A percentile compares a stretch with the other conserved stretches of the same genome.
phyloP scores from a whole-genome alignment of 352 stramenopile genomes.

The Pseudoperonospora humuli region DNA sequence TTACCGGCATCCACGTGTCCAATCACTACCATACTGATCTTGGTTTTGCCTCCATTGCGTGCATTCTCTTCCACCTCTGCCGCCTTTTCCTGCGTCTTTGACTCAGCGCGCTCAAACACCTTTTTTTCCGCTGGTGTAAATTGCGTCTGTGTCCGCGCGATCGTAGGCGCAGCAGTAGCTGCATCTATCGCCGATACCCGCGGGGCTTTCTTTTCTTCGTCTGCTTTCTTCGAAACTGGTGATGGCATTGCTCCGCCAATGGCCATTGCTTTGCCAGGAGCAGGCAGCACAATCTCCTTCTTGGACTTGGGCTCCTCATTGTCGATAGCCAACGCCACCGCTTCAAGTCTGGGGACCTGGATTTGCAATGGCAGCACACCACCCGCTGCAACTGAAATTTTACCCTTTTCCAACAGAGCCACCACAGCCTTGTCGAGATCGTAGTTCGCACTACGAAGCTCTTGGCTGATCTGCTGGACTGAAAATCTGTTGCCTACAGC shows the following conservation, averaged over 20 bases:
- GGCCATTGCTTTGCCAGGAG: constrained; percentile 31
- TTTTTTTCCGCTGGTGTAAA: constrained; percentile 55
- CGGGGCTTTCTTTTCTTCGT: constrained; percentile 18
- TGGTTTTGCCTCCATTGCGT: constrained; percentile 44
- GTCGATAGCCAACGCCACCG: constrained; percentile 42
- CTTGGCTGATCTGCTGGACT: constrained; percentile 50
- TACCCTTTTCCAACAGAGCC: constrained; percentile 60
- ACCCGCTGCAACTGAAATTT: constrained; percentile 23
- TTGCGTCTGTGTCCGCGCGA: constrained; percentile 32
- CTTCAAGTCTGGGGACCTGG: constrained; percentile 52
- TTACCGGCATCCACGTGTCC: constrained; percentile 97
- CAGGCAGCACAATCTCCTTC: constrained; percentile 29
- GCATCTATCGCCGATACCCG: constrained; percentile 19
- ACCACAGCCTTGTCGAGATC: constrained; percentile 71
- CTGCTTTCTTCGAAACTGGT: background rate
- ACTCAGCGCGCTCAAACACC: constrained; percentile 58
- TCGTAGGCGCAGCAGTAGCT: constrained; percentile 14
- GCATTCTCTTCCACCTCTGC: constrained; percentile 38
- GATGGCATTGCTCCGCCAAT: constrained; percentile 28
- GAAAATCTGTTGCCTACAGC: constrained; percentile 48
- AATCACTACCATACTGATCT: constrained; percentile 93
- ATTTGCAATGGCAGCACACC: constrained; percentile 57
- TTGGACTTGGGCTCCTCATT: constrained; percentile 18
- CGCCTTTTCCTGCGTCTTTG: constrained; percentile 57
- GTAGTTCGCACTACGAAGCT: constrained; percentile 68